Evolutionary conservation across 2,329 filamentous ascomycete genomes (phyloP).

Genomic region (Hypomyces perniciosus): DNA sequence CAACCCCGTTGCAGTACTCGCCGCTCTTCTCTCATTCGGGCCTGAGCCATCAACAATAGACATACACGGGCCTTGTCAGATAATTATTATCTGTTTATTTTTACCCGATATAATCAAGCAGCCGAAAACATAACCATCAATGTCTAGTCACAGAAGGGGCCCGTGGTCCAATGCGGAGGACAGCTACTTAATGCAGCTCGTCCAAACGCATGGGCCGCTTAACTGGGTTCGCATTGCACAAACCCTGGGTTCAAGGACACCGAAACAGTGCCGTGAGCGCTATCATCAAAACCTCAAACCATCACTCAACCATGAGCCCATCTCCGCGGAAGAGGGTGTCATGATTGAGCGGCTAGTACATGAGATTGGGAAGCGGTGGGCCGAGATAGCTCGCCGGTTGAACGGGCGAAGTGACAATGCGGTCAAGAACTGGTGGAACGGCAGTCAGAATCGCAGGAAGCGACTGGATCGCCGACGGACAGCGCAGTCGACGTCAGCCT

Average conservation of each 20-base stretch:
- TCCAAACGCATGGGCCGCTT: slow-evolving; percentile 64
- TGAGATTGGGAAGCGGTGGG: slow-evolving; percentile 82
- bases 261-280: slow-evolving; percentile 92
- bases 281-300: slow-evolving; percentile 92
- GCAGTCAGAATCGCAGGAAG: slow-evolving; percentile 71
- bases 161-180: slow-evolving; percentile 82
- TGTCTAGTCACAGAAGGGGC: slow-evolving; percentile 45
- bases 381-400: slow-evolving; percentile 79
- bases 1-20: too few relatives aligned
- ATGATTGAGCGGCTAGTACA: slow-evolving; percentile 72
- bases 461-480: slow-evolving; percentile 36
- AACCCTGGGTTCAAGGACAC: slow-evolving; percentile 68
- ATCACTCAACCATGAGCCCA: slow-evolving; percentile 65
- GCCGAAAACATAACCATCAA: too few relatives aligned
- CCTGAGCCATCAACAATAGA: too few relatives aligned
- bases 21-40: too few relatives aligned
- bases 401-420: slow-evolving; percentile 87
- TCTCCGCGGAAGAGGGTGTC: slow-evolving; percentile 62
- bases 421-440: slow-evolving; percentile 85
- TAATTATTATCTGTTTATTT: too few relatives aligned
- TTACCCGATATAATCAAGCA: too few relatives aligned
- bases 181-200: slow-evolving; percentile 60
- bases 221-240: slow-evolving; percentile 89
- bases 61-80: too few relatives aligned
- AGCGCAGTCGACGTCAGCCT: background rate